These are phyloP conservation scores for Cytospora chrysosperma DNA, from an alignment of 2,329 filamentous ascomycete genomes.

Conservation along the genomic window DNA sequence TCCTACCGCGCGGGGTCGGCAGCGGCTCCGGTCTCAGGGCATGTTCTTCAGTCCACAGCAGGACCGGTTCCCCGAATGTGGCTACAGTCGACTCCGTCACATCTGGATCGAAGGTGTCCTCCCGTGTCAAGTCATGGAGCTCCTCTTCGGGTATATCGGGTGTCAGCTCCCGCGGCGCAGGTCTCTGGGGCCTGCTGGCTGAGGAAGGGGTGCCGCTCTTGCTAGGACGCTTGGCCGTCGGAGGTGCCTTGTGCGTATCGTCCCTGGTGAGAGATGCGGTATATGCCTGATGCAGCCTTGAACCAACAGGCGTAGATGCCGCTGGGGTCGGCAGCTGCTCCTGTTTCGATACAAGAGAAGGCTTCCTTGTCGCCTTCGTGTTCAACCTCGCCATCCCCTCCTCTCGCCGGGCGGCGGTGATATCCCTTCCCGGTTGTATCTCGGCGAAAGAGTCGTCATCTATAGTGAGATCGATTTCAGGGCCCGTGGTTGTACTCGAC, in stretches of 20 bases:
- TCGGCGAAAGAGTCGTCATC: conserved; percentile 21
- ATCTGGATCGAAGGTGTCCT: conserved; percentile 30
- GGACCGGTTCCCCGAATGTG: conserved; percentile 38
- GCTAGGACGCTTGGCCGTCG: conserved; percentile 23
- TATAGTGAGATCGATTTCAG: conserved; percentile 29
- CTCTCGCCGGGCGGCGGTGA: conserved; percentile 30
- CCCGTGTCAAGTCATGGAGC: conserved; percentile 40
- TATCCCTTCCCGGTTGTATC: background rate
- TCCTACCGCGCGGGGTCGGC: conserved; percentile 43
- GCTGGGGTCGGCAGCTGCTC: conserved; percentile 44
- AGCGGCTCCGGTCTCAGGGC: conserved; percentile 39
- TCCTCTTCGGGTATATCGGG: conserved; percentile 35
- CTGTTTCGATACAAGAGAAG: conserved; percentile 42
- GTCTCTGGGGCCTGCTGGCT: background rate
- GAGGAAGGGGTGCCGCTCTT: conserved; percentile 23
- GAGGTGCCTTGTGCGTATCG: conserved; percentile 16
- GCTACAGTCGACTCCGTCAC: conserved; percentile 30
- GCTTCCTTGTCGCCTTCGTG: conserved; percentile 45
- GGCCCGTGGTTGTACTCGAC: conserved; percentile 12
- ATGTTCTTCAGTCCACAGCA: conserved; percentile 45
- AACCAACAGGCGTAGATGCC: conserved; percentile 34
- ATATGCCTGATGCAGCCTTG: conserved; percentile 37
- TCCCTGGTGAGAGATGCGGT: conserved; percentile 34
- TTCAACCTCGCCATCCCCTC: conserved; percentile 46
- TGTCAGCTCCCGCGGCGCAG: conserved; percentile 25